Percentiles rank a stretch among this genome's conserved stretches.
Conservation (phyloP, 73 alveolate species). For the Loxodes magnus region DNA sequence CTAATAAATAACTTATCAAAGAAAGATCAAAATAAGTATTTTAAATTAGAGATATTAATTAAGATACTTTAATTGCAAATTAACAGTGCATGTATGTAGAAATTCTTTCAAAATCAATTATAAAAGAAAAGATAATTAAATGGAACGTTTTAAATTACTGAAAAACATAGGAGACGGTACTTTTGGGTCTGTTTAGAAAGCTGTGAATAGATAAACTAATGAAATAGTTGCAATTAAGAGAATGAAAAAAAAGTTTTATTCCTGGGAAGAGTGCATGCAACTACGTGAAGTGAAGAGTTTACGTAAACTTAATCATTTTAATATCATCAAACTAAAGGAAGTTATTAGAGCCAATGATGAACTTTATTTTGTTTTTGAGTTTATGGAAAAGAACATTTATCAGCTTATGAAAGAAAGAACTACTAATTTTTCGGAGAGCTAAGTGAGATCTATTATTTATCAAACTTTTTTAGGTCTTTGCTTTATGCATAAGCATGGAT, state of each 20-base stretch:
- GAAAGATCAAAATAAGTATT: too few species aligned
- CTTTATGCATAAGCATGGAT: conserved; percentile 99
- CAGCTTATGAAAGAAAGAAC: conserved; percentile 81
- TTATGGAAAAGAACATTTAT: conserved; percentile 86
- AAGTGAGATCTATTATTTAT: conserved; percentile 66
- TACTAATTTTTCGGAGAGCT: conserved; percentile 66
- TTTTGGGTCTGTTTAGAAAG: conserved; percentile 70
- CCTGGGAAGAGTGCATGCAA: conserved; percentile 97
- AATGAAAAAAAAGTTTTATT: conserved; percentile 52
- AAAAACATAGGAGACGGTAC: conserved; percentile 64
- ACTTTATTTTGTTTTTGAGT: conserved; percentile 96
- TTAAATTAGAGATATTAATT: too few species aligned
- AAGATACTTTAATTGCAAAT: too few species aligned
- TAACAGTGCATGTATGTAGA: too few species aligned
- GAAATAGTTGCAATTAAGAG: conserved; percentile 59
- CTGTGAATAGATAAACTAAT: conserved; percentile 62
- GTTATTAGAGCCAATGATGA: conserved; percentile 79
- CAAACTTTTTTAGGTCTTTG: conserved; percentile 89
- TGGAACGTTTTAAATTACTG: conserved; percentile 21
- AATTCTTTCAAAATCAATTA: too few species aligned
- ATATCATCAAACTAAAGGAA: conserved; percentile 61
- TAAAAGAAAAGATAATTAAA: background rate
- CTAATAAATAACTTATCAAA: too few species aligned
- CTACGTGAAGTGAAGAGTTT: conserved; percentile 95
- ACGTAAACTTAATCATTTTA: conserved; percentile 67